A percentile compares a stretch with the other conserved stretches of the same genome.
Conservation (phyloP, 495 filamentous ascomycete genomes). For the Staphylotrichum longicolle region DNA sequence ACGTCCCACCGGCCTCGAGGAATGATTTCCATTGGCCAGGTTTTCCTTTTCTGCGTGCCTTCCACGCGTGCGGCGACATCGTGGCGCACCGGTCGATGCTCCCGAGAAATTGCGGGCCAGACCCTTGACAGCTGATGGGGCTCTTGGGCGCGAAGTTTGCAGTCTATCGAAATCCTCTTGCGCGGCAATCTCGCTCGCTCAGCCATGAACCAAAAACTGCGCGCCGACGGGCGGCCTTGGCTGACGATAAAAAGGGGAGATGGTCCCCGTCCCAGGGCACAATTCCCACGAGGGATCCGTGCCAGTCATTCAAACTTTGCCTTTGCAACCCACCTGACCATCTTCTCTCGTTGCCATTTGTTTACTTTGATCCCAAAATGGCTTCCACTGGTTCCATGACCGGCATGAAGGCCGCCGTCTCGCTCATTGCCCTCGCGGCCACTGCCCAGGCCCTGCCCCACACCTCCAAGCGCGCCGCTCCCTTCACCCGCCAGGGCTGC, state of each 20-base stretch:
- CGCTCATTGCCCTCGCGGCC: slow-evolving; percentile 16
- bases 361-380: neutral
- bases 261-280: neutral
- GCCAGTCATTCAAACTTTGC: neutral
- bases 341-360: neutral
- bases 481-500: slow-evolving; percentile 21
- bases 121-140: neutral
- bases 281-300: neutral
- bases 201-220: neutral
- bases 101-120: slow-evolving; percentile 1
- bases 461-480: slow-evolving; percentile 3
- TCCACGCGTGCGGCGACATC: neutral
- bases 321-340: neutral
- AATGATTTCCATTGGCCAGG: too few relatives aligned
- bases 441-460: slow-evolving; percentile 17
- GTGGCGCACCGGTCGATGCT: neutral
- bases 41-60: neutral
- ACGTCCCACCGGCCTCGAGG: too few relatives aligned
- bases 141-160: neutral
- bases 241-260: neutral
- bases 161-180: slow-evolving; percentile 4
- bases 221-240: neutral
- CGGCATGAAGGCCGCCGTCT: slow-evolving; percentile 10
- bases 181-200: slow-evolving; percentile 4
- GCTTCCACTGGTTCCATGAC: slow-evolving; percentile 1